phyloP scores from a whole-genome alignment of 129 eudicot genomes.

The Flaveria brownii region DNA sequence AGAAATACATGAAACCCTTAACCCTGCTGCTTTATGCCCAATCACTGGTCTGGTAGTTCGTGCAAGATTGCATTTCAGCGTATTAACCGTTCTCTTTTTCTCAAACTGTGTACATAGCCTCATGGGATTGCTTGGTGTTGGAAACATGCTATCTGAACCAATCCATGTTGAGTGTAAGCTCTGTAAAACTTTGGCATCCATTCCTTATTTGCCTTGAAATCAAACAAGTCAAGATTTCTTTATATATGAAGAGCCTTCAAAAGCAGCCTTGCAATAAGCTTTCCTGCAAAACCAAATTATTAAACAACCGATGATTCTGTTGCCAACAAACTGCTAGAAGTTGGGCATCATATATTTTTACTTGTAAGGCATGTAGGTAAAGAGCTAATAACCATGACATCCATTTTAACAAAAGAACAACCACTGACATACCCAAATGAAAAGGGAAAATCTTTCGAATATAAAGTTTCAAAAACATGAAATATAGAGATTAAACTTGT shows the following conservation, averaged over 20 bases:
- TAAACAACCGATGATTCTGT: not conserved
- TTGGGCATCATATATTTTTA: no score
- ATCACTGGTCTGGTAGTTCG: conserved; percentile 29
- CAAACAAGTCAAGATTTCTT: conserved; percentile 13
- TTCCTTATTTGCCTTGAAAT: conserved; percentile 27
- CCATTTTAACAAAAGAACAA: no score
- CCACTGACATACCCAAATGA: no score
- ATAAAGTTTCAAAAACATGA: not conserved
- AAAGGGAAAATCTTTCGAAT: not conserved
- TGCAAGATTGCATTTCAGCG: conserved; percentile 32
- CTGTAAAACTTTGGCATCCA: conserved; percentile 55
- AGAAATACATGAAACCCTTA: conserved; percentile 63
- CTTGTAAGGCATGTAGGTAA: no score
- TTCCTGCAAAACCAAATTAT: conserved; percentile 22
- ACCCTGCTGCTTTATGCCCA: conserved; percentile 32
- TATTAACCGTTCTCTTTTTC: conserved; percentile 37
- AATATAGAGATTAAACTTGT: not conserved
- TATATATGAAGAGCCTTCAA: conserved; percentile 10
- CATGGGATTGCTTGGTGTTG: conserved; percentile 44
- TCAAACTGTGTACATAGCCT: conserved; percentile 37
- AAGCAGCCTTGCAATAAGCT: conserved; percentile 7
- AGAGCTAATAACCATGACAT: no score
- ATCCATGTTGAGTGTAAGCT: conserved; percentile 53
- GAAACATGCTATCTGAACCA: conserved; percentile 36
- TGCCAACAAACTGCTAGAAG: not conserved